These are phyloP conservation scores for Eleusine indica DNA, from an alignment of 176 grass and related monocot species.

Conservation along the genomic window DNA sequence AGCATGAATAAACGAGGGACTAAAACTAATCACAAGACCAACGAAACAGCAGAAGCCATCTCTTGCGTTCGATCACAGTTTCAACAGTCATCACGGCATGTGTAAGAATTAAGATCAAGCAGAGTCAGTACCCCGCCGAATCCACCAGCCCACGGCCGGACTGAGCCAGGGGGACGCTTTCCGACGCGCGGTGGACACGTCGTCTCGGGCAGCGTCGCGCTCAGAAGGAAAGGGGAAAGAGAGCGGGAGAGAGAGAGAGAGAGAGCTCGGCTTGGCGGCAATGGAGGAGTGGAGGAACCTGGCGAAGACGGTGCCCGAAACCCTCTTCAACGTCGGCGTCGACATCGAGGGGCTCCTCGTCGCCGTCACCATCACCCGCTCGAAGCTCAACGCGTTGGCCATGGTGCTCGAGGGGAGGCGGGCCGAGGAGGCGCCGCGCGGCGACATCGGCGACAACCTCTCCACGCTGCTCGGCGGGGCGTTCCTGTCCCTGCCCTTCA, in stretches of 20 bases:
- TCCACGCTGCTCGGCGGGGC: not conserved
- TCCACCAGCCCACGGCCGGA: rapidly evolving
- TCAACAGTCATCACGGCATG: not conserved
- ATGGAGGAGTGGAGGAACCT: constrained; percentile 2
- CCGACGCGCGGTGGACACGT: not conserved
- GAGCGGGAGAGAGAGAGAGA: not conserved
- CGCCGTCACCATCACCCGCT: too few relatives aligned
- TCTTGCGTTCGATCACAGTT: not conserved
- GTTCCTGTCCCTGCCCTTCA: not conserved
- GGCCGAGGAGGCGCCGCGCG: not conserved
- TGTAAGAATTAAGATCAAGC: not conserved
- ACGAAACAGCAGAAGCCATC: not conserved
- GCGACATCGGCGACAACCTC: not conserved
- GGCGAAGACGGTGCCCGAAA: not conserved
- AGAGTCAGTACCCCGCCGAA: not conserved
- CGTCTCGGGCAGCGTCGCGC: not conserved
- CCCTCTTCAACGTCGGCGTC: not conserved
- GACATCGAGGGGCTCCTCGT: not conserved
- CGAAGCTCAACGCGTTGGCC: not conserved
- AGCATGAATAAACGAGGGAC: not conserved
- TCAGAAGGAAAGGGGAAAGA: not conserved
- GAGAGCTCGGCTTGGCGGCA: not conserved
- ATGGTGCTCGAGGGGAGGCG: too few relatives aligned
- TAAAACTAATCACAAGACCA: not conserved
- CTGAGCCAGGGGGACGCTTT: not conserved